Evolutionary conservation across 176 grass and related monocot species (phyloP), one percentile per base, ranked within the genome.

Genomic region (Phyllostachys edulis): DNA sequence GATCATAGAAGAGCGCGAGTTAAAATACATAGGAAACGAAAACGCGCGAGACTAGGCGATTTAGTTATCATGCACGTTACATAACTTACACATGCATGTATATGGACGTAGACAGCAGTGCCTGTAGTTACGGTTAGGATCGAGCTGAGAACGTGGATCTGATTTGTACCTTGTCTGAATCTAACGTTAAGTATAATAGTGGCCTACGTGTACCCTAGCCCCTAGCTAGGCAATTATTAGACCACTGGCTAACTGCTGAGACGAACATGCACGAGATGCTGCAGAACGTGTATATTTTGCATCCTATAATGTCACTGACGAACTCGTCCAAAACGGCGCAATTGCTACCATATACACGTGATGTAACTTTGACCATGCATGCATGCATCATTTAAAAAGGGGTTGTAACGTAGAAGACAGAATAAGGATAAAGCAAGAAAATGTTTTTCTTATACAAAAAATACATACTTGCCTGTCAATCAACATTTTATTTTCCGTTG

Each of bases 201-300:
- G 41, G 23, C 77, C 77, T 76, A 81, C 36, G 70, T 63, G 42
- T 34, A 76, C 36, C 54, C 63, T 76, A 75, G 2, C 32, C 32
- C 29, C 29, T 29, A 1, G n/a, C n/a, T 29, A 29, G 62, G 5
- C 18, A 69, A 80, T 85, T 81, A 76, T 75, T 80, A 12, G n/a
- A 21, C 23, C 77, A 70, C n/a, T 75, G 81, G 77, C 63, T 7
- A 40, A 85, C 63, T 89, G 54, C 71, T 85, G 77, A 76, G 32
- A 1, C 34, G 29, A 81, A 81, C 82, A 32, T 89, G 71, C 87
- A 27, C 44, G 26, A 34, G 15, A 56, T 3, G 64, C 54, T 9
- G 18, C 3, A 18, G 59, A 16, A 38, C 42, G 16, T 47, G 26
- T 21, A 34, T 77, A 34, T 24, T 18, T 56, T 12, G 24, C 40